Base-by-base conservation (phyloP, 257 asterid genomes). In the Apocynum venetum region DNA sequence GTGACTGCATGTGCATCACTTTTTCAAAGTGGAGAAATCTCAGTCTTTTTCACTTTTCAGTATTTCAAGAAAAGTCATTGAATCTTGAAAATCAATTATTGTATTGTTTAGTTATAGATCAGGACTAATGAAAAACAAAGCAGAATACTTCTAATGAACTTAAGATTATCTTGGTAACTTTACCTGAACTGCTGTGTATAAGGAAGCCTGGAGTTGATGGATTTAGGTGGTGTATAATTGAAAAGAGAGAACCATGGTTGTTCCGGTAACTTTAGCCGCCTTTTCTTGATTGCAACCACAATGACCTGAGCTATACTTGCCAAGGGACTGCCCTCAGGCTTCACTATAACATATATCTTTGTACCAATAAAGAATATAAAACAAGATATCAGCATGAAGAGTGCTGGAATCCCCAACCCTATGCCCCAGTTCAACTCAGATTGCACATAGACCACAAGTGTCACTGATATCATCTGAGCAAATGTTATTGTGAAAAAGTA, bases 311-410 rank as follows among this genome's bases (percentile, higher is more conserved):
- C 81, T 40, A 89, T 48, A n/a, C 91, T 84, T 0, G 86, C 86
- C 74, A 93, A 40, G 6, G 97, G 96, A 61, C 97, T 93, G 0
- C 97, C 97, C 73, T 91, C 92, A 36, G 97, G 97, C 89, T 48
- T 71, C 76, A 89, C 91, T 47, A 86, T 89, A n/a, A 91, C 97
- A 53, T 91, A 91, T 74, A 92, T 56, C 17, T 74, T 86, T 0
- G 84, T 75, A 0, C 89, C 97, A 20, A 80, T 74, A 76, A 92
- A 91, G 71, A 77, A 92, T 13, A 92, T 35, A 0, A 86, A 19
- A 59, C 92, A 85, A 0, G 97, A 84, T 4, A 91, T 0, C 38
- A 89, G 77, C 96, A 91, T 91, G 59, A 88, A 85, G 11, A 86
- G 63, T 19, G 91, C 78, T 1, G 97, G 97, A 72, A 93, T 77